phyloP scores from a whole-genome alignment of 805 yeast species.

The Candida berthetii region DNA sequence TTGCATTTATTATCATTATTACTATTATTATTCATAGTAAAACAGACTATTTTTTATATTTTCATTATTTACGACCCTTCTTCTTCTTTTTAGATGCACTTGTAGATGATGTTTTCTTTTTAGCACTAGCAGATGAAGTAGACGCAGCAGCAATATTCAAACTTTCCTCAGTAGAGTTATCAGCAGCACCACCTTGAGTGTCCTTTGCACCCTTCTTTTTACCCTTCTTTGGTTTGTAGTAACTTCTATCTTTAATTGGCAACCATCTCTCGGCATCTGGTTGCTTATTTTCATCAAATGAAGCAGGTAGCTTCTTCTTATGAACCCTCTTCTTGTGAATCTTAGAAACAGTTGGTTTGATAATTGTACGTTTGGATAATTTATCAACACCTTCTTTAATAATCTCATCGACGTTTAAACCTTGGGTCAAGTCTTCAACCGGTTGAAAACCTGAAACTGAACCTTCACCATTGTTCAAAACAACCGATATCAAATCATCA shows the following conservation, averaged over 20 bases:
- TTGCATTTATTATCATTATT: background rate
- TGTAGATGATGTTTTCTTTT: conserved; percentile 3
- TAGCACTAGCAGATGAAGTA: background rate
- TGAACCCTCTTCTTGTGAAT: conserved; percentile 24
- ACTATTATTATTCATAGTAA: background rate
- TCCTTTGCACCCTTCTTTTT: conserved; percentile 30
- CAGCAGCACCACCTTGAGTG: conserved; percentile 59
- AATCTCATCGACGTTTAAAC: conserved; percentile 25
- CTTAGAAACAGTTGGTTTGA: conserved; percentile 8
- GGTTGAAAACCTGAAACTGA: conserved; percentile 9
- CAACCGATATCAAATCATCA: conserved; percentile 19
- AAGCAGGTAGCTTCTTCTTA: conserved; percentile 30
- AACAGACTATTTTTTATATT: background rate
- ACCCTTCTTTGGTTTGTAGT: conserved; percentile 73
- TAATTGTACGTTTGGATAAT: conserved; percentile 8
- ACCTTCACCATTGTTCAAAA: conserved; percentile 21
- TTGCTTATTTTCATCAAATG: conserved; percentile 29
- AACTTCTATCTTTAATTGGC: conserved; percentile 79
- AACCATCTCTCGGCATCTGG: conserved; percentile 85
- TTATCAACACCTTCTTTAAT: conserved; percentile 14
- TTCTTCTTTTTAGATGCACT: conserved; percentile 12
- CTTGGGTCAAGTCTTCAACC: conserved; percentile 20
- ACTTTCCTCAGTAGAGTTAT: conserved; percentile 36
- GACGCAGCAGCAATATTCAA: background rate
- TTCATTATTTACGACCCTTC: conserved; percentile 18